Percentiles rank a stretch among this genome's conserved stretches.
Conservation (phyloP, 805 yeast genomes). For the Novakomyces olei region DNA sequence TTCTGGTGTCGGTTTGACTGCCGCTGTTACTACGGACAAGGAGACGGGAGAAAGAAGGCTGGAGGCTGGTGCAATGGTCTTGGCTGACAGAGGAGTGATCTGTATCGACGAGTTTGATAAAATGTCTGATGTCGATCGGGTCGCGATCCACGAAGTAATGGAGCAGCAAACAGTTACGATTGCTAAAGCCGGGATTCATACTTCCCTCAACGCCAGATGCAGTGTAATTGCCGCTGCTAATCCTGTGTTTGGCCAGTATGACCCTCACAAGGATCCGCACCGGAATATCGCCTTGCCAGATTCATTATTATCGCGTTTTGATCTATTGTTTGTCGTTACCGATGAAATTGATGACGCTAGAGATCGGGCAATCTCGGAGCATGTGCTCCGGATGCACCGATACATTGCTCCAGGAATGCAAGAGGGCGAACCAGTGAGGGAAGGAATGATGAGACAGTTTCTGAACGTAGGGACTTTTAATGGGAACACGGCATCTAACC, state of each 20-base stretch:
- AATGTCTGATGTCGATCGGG: slow-evolving; percentile 91
- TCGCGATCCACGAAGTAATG: slow-evolving; percentile 98
- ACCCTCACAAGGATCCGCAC: slow-evolving; percentile 86
- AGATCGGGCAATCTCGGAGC: slow-evolving; percentile 79
- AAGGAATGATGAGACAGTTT: slow-evolving; percentile 34
- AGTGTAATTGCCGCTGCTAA: slow-evolving; percentile 95
- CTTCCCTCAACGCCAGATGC: slow-evolving; percentile 88
- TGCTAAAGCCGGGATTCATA: slow-evolving; percentile 95
- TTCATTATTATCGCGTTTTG: slow-evolving; percentile 88
- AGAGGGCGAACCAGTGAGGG: slow-evolving; percentile 88
- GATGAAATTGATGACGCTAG: slow-evolving; percentile 74
- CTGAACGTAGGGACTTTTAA: slow-evolving; percentile 53
- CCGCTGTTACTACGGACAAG: slow-evolving; percentile 88
- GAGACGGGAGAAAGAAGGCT: slow-evolving; percentile 92
- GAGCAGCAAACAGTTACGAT: slow-evolving; percentile 97
- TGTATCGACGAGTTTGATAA: slow-evolving; percentile 98
- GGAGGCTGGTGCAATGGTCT: slow-evolving; percentile 98
- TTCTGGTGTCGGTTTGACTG: slow-evolving; percentile 98
- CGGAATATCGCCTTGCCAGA: slow-evolving; percentile 93
- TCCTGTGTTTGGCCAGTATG: slow-evolving; percentile 92
- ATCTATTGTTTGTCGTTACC: slow-evolving; percentile 80
- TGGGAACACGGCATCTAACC: slow-evolving; percentile 23
- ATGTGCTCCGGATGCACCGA: slow-evolving; percentile 83
- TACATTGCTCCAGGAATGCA: slow-evolving; percentile 66
- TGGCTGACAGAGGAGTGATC: slow-evolving; percentile 91